phyloP scores from a whole-genome alignment of 345 rosid genomes.

The Lenwebbia sp. region DNA sequence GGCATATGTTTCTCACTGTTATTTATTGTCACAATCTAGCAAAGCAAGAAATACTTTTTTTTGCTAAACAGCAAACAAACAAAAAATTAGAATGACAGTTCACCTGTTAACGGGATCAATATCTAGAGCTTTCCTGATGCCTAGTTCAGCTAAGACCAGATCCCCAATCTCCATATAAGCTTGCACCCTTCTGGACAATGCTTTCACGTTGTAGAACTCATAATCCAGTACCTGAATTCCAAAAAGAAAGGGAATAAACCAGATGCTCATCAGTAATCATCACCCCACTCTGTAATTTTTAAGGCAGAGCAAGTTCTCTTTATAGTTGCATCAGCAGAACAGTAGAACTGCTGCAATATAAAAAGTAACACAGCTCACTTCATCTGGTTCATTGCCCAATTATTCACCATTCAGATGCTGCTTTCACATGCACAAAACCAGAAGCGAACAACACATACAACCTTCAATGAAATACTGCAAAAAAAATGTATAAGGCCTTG shows the following conservation, averaged over 20 bases:
- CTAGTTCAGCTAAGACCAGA: constrained; percentile 33
- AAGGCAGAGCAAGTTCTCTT: not conserved
- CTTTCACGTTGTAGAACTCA: constrained; percentile 29
- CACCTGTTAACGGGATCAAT: constrained; percentile 39
- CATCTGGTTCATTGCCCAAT: not conserved
- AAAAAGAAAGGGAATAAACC: not conserved
- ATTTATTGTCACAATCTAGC: not conserved
- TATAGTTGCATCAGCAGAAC: not conserved
- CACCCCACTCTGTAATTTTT: not conserved
- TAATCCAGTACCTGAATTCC: constrained; percentile 24
- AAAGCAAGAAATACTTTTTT: not conserved
- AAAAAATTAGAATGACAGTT: not conserved
- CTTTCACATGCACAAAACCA: not conserved
- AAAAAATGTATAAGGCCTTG: not conserved
- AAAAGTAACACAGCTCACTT: not conserved
- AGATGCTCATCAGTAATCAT: not conserved
- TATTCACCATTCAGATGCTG: not conserved
- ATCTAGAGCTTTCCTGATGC: constrained; percentile 35
- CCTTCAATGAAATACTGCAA: not conserved
- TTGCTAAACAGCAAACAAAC: not conserved
- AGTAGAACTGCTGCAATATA: not conserved
- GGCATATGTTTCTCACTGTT: not conserved
- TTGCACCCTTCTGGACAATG: constrained; percentile 34
- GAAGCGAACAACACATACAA: not conserved
- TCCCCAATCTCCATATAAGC: constrained; percentile 29